Evolutionary conservation across 2,329 filamentous ascomycete species (phyloP), one percentile per base, ranked within the genome.

Genomic region (Microdochium paspali): DNA sequence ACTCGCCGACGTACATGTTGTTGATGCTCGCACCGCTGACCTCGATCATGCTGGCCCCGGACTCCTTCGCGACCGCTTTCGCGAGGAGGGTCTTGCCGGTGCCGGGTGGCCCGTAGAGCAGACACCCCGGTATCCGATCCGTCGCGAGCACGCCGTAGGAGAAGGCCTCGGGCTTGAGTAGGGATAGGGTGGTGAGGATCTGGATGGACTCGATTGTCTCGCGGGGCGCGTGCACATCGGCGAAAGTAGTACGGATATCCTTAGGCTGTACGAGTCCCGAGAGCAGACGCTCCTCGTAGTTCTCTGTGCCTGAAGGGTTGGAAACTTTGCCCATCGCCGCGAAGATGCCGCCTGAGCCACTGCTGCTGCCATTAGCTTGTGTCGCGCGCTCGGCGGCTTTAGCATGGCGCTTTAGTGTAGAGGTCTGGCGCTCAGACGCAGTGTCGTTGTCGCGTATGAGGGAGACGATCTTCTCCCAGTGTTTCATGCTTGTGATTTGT

Each of bases 1-100:
- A 87, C 64, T 97, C 90, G 21, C 93, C 93, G 3, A 97, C 88
- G 65, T 88, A 97, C 79, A 94, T 97, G 63, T 96, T 88, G 65
- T 95, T 94, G 56, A 98, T 87, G 54, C 89, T 88, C 2, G 89
- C 90, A 2, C 89, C 91, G 54, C 84, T 90, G 39, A 97, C 82
- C 65, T 97, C 90, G 32, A 98, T 85, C 83, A 75, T 82, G 54
- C 80, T 82, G 31, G 82, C 81, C 18, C 82, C 80, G 52, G 75
- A 80, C 61, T 85, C 79, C 57, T 83, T 84, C 13, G 82, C 82
- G 2, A 85, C 78, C 0, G 82, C 82, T 59, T 84, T 84, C 40
- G 82, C 83, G 7, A 86, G 71, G 40, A 86, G 68, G 1, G 83
- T 87, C 63, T 87, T 87, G 49, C 83, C 83, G 2, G 82, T 90